These are phyloP conservation scores for Apophysomyces sp. DNA, from an alignment of 371 early-diverging fungal genomes.

Conservation along the genomic window DNA sequence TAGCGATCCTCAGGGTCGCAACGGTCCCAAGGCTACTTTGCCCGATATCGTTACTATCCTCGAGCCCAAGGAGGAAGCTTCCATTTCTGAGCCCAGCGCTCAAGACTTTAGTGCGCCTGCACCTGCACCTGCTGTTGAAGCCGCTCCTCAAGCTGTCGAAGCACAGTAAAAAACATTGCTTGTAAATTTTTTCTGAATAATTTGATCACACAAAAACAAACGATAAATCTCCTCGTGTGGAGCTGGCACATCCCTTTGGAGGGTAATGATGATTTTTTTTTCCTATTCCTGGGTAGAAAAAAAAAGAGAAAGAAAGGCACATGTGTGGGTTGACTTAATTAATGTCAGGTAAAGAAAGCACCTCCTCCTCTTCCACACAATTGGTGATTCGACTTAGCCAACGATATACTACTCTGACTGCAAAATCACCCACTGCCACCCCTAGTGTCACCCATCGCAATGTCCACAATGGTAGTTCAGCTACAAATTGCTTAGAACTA, in stretches of 20 bases:
- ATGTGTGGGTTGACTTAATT: neutral
- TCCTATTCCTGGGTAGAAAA: neutral
- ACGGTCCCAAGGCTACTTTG: conserved; percentile 93
- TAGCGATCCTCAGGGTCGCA: conserved; percentile 93
- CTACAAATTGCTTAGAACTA: conserved; percentile 45
- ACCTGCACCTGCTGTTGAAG: conserved; percentile 37
- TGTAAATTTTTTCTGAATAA: neutral
- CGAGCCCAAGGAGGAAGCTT: conserved; percentile 85
- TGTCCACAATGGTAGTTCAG: conserved; percentile 60
- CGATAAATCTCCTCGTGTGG: neutral
- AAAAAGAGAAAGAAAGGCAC: neutral
- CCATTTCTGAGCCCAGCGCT: conserved; percentile 73
- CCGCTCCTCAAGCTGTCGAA: conserved; percentile 11
- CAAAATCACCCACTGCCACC: conserved; percentile 56
- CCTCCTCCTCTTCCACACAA: conserved; percentile 42
- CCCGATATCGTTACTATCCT: conserved; percentile 97
- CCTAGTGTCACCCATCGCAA: conserved; percentile 62
- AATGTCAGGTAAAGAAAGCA: conserved; percentile 22
- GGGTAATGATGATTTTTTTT: neutral
- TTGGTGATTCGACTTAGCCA: conserved; percentile 24
- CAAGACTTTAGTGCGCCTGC: conserved; percentile 68
- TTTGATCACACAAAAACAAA: neutral
- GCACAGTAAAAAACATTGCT: neutral
- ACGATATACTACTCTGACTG: conserved; percentile 31
- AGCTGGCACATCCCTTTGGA: neutral